A percentile compares a stretch with the other conserved stretches of the same genome.
These are phyloP conservation scores for Stylonectria norvegica DNA, from an alignment of 2,329 filamentous ascomycete genomes.

Conservation along the genomic window DNA sequence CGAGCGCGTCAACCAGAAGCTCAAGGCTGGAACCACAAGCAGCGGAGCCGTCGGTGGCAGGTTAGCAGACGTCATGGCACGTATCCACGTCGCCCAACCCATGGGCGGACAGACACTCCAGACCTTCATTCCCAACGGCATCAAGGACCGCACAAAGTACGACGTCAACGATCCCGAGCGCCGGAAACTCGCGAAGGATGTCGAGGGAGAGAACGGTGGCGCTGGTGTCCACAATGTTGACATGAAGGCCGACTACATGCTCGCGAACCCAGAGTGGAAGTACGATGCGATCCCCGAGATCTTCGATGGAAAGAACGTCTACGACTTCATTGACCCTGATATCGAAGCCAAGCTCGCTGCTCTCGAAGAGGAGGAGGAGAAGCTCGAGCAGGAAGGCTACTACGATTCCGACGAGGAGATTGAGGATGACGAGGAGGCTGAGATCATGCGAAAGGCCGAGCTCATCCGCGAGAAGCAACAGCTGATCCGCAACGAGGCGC, in stretches of 20 bases:
- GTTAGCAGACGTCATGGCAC: constrained; percentile 82
- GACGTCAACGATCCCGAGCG: constrained; percentile 86
- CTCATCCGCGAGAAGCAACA: constrained; percentile 92
- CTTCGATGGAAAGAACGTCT: constrained; percentile 93
- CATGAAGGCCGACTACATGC: constrained; percentile 80
- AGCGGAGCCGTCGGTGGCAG: constrained; percentile 75
- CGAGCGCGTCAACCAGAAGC: constrained; percentile 89
- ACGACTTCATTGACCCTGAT: constrained; percentile 94
- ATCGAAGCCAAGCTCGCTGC: constrained; percentile 90
- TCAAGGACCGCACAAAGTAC: constrained; percentile 80
- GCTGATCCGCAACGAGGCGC: constrained; percentile 88
- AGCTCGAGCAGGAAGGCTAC: constrained; percentile 84
- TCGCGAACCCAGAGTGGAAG: constrained; percentile 90
- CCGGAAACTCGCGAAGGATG: constrained; percentile 74
- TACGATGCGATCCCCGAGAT: constrained; percentile 94
- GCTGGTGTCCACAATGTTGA: constrained; percentile 96
- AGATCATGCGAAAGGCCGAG: constrained; percentile 87
- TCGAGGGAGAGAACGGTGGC: constrained; percentile 89
- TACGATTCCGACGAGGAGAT: constrained; percentile 83
- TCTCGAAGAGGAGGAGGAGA: constrained; percentile 93
- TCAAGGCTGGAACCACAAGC: constrained; percentile 82
- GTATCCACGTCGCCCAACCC: constrained; percentile 96
- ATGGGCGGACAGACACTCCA: constrained; percentile 76
- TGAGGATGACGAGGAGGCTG: constrained; percentile 84
- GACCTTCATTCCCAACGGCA: constrained; percentile 82